phyloP scores from a whole-genome alignment of 495 filamentous ascomycete species.

The Saxophila tyrrhenica region DNA sequence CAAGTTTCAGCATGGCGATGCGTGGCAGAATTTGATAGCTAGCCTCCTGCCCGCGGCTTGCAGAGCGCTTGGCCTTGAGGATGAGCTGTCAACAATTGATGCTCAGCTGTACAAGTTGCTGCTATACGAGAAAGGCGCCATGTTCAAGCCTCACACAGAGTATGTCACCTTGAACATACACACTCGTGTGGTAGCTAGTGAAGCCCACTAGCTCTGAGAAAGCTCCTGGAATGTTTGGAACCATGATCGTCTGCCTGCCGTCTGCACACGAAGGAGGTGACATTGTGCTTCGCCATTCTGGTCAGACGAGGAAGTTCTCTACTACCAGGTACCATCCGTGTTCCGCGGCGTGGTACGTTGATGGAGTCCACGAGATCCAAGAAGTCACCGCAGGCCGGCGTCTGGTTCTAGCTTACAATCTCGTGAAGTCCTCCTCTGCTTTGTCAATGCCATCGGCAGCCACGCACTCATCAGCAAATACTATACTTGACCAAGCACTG shows the following conservation, averaged over 20 bases:
- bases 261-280: conserved; percentile 43
- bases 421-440: background rate
- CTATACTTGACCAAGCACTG: background rate
- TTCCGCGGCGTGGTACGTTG: conserved; percentile 39
- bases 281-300: conserved; percentile 22
- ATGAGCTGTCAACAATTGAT: conserved; percentile 11
- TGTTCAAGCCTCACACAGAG: conserved; percentile 44
- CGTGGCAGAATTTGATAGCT: background rate
- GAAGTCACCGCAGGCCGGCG: conserved; percentile 41
- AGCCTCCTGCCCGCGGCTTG: background rate
- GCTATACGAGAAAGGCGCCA: conserved; percentile 44
- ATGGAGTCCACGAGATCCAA: conserved; percentile 43
- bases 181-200: background rate
- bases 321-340: conserved; percentile 22
- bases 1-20: conserved; percentile 27
- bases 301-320: background rate
- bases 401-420: background rate
- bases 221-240: conserved; percentile 45
- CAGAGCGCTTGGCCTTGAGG: background rate
- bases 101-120: conserved; percentile 45
- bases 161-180: conserved; percentile 8
- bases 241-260: conserved; percentile 43
- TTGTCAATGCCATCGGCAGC: background rate
- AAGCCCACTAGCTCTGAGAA: conserved; percentile 33
- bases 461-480: background rate